A percentile compares a stretch with the other conserved stretches of the same genome.
Conservation (phyloP, 345 rosid species). For the Gossypium anomalum region DNA sequence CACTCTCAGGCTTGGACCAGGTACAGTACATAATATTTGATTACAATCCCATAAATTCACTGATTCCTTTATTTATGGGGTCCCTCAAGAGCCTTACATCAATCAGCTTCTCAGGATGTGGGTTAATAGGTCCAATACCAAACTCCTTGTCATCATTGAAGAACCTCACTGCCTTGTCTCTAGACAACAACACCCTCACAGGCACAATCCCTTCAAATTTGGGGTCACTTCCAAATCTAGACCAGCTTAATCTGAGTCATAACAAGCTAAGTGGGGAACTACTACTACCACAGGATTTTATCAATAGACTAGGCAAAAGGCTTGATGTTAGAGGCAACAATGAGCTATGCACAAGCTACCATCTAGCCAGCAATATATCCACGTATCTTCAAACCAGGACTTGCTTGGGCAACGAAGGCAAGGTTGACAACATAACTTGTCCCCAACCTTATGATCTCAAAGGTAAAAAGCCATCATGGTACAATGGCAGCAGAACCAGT, state of each 20-base stretch:
- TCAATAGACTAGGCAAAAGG: conserved; percentile 37
- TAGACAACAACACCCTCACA: conserved; percentile 35
- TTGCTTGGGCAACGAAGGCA: conserved; percentile 24
- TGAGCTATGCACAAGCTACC: conserved; percentile 32
- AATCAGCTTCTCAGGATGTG: conserved; percentile 41
- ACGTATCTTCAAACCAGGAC: conserved; percentile 20
- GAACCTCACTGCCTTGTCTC: conserved; percentile 32
- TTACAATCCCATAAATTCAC: conserved; percentile 37
- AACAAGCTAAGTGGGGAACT: conserved; percentile 38
- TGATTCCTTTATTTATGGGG: conserved; percentile 27
- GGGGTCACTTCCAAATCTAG: conserved; percentile 34
- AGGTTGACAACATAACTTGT: conserved; percentile 9
- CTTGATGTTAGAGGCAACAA: conserved; percentile 39
- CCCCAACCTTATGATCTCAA: conserved; percentile 23
- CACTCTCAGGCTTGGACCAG: conserved; percentile 33
- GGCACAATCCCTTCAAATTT: conserved; percentile 36
- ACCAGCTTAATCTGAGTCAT: conserved; percentile 37
- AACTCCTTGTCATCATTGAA: conserved; percentile 27
- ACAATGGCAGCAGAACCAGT: conserved; percentile 22
- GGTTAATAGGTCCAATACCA: conserved; percentile 33
- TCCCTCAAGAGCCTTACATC: conserved; percentile 27
- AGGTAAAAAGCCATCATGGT: conserved; percentile 17
- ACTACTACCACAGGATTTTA: conserved; percentile 26
- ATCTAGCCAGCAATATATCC: conserved; percentile 18
- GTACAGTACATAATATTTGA: conserved; percentile 33